Evolutionary conservation across 2,329 filamentous ascomycete species (phyloP), one percentile per base, ranked within the genome.

Genomic region (Cephalotrichum gorgonifer): DNA sequence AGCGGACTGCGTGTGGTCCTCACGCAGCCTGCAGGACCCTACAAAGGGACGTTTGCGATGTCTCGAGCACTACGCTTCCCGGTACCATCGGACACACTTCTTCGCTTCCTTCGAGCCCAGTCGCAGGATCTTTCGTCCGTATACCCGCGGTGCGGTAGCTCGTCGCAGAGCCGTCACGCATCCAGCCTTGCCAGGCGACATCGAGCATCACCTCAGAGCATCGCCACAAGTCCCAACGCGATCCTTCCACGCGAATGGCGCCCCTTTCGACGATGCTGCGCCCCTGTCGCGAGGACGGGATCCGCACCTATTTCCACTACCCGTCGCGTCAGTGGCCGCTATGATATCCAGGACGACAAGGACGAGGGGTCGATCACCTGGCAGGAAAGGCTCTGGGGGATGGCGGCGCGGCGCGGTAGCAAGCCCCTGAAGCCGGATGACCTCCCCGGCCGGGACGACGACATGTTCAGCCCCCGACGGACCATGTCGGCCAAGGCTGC

Each of bases 81-180:
- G 44, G 75, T 72, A 47, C 77, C 77, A 25, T 80, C 76, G 47
- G 65, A 65, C 55, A 69, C 64, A 51, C 76, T 91, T 20, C 72
- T 93, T 54, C 81, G 81, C 56, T 91, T 87, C 63, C 73, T 93
- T 54, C 81, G 80, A 55, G 78, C 73, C 48, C 86, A 90, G 63
- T 80, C 85, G 54, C 76, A 85, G 56, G 71, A 71, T 49, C 60
- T 76, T 43, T 70, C 67, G 53, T 75, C 78, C 57, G 73, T 76
- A 62, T 68, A 61, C 49, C 61, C 67, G 41, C 45, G 25, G 33
- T 54, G 50, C n/a, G n/a, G n/a, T 42, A 31, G 38, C 14, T 23
- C 43, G 31, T 44, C 33, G 33, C 33, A 38, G 14, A n/a, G 15
- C 33, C 25, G 22, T 27, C 38, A 20, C 17, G 22, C 44, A 12